Conservation (phyloP, 2,329 filamentous ascomycete genomes). For the Claviceps capensis region DNA sequence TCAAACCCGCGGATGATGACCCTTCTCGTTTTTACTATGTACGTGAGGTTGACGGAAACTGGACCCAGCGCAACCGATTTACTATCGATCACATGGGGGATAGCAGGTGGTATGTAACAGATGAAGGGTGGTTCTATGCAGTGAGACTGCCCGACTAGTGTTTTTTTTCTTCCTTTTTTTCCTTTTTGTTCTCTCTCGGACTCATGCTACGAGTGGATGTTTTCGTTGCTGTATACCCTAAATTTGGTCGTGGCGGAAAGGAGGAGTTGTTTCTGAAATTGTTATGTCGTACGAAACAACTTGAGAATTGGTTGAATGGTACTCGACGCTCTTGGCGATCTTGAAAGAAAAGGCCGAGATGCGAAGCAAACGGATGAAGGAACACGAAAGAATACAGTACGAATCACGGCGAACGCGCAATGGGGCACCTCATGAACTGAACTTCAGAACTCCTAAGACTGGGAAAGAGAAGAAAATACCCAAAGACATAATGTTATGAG, state of each 20-base stretch:
- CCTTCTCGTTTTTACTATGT: conserved; percentile 47
- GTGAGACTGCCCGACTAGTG: conserved; percentile 32
- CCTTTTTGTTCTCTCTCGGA: neutral
- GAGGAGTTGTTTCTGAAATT: neutral
- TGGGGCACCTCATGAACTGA: too few species aligned
- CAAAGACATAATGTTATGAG: too few species aligned
- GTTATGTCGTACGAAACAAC: neutral
- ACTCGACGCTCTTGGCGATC: neutral
- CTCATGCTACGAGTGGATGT: neutral
- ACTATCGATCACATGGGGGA: conserved; percentile 45
- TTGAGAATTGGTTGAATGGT: neutral
- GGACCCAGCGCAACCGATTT: conserved; percentile 43
- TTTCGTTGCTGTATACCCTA: neutral
- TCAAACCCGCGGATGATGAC: conserved; percentile 48
- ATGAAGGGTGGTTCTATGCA: conserved; percentile 47
- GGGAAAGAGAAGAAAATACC: too few species aligned
- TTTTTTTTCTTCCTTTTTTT: neutral
- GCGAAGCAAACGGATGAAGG: neutral
- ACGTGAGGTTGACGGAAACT: conserved; percentile 46
- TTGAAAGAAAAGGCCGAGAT: neutral
- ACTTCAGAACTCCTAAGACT: too few species aligned
- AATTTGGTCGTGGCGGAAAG: neutral
- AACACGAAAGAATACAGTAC: neutral
- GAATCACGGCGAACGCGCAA: neutral
- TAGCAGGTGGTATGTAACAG: conserved; percentile 45